Evolutionary conservation across 2,329 filamentous ascomycete species (phyloP).

Genomic region (Fusarium musae): DNA sequence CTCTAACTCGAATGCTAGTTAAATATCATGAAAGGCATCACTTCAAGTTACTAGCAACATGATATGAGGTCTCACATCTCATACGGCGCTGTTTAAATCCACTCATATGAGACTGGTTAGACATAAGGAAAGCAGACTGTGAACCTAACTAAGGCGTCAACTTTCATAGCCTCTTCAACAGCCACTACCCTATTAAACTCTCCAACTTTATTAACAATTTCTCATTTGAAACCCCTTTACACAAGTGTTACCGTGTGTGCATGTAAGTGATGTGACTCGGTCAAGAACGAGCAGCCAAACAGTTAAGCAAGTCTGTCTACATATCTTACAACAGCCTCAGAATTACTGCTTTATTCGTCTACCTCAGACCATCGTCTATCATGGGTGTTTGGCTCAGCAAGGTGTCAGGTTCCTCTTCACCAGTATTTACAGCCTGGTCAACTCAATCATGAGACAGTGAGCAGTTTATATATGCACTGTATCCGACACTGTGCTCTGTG

Average conservation of each 20-base stretch:
- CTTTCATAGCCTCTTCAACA: rapidly evolving
- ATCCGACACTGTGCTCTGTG: rapidly evolving
- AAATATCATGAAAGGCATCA: rapidly evolving
- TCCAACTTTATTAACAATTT: rapidly evolving
- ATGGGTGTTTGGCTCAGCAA: no score
- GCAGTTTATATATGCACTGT: rapidly evolving
- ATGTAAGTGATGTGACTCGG: no score
- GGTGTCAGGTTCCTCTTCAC: no score
- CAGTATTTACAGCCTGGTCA: no score
- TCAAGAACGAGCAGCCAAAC: rapidly evolving
- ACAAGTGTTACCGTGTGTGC: neutral
- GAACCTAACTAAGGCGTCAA: neutral
- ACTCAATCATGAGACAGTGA: neutral
- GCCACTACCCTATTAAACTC: rapidly evolving
- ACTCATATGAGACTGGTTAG: neutral
- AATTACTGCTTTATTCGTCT: no score
- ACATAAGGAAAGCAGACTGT: neutral
- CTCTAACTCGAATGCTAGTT: rapidly evolving
- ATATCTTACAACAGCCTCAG: neutral
- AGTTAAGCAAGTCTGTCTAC: neutral
- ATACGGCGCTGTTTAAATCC: neutral
- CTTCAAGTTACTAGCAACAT: rapidly evolving
- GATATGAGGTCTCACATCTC: neutral
- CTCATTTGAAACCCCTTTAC: no score
- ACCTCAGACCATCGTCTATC: no score